Percentiles rank a stretch among this genome's conserved stretches.
These are phyloP conservation scores for Phlyctochytrium arcticum DNA, from an alignment of 192 early-diverging fungal genomes.

Conservation along the genomic window DNA sequence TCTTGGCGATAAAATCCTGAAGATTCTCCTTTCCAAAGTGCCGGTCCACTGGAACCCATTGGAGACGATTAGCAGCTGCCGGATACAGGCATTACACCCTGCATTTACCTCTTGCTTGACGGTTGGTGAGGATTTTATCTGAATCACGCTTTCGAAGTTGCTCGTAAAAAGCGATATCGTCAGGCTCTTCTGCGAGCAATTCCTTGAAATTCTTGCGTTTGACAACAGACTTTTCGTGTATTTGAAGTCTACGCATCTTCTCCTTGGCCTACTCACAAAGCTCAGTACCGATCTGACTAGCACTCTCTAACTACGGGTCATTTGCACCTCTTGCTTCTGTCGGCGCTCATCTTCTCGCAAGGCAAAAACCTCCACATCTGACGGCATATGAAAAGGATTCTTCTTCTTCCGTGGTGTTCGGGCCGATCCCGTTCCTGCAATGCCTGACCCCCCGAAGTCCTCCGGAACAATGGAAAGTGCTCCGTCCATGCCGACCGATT, in stretches of 20 bases:
- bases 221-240: conserved; percentile 46
- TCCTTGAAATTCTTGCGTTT: conserved; percentile 51
- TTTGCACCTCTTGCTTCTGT: conserved; percentile 36
- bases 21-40: conserved; percentile 55
- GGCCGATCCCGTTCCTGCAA: background rate
- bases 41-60: conserved; percentile 38
- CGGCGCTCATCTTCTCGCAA: conserved; percentile 46
- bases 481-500: background rate
- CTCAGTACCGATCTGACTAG: background rate
- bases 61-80: too few species aligned
- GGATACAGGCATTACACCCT: too few species aligned
- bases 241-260: conserved; percentile 35
- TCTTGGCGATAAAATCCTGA: conserved; percentile 56
- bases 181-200: conserved; percentile 52
- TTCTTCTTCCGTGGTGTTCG: background rate
- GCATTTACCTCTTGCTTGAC: conserved; percentile 41
- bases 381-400: conserved; percentile 55
- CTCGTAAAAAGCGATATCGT: conserved; percentile 50
- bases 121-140: conserved; percentile 46
- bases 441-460: background rate
- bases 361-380: conserved; percentile 52
- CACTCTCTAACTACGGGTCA: background rate
- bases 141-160: conserved; percentile 43
- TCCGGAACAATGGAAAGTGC: background rate
- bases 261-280: conserved; percentile 33